Evolutionary conservation across 2,329 filamentous ascomycete genomes (phyloP).

Genomic region (Ceratocystis variospora): DNA sequence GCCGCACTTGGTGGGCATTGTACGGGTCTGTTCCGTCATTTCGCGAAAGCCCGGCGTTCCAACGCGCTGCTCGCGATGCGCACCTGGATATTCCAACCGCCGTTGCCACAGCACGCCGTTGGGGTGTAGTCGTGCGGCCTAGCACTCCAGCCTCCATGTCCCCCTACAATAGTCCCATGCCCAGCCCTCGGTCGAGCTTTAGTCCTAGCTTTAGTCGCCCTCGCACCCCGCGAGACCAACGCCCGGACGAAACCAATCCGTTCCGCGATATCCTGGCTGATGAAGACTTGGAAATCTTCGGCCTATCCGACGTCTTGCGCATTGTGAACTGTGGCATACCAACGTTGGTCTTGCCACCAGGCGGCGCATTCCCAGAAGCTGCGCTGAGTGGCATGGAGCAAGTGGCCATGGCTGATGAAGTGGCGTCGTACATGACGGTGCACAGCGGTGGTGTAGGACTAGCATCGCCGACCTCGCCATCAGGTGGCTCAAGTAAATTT

Average conservation of each 20-base stretch:
- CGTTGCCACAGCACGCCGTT: constrained; percentile 14
- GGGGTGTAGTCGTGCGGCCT: constrained; percentile 15
- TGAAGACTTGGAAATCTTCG: constrained; percentile 16
- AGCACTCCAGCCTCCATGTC: not conserved
- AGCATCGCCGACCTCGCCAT: not conserved
- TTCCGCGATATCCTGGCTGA: constrained; percentile 16
- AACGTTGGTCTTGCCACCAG: constrained; percentile 7
- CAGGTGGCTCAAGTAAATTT: not conserved
- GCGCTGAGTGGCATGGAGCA: constrained; percentile 8
- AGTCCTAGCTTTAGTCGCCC: constrained; percentile 1
- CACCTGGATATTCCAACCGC: constrained; percentile 13
- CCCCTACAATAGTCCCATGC: not conserved
- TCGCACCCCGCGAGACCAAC: not conserved
- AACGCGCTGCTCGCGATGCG: constrained; percentile 12
- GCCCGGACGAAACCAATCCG: constrained; percentile 7
- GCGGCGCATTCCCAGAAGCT: constrained; percentile 7
- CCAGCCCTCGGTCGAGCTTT: not conserved
- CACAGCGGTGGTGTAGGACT: not conserved
- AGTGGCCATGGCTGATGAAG: constrained; percentile 9
- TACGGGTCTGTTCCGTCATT: constrained; percentile 15
- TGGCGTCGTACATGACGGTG: constrained; percentile 17
- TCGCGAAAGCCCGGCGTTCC: constrained; percentile 10
- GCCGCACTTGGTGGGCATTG: constrained; percentile 14
- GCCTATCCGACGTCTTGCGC: not conserved
- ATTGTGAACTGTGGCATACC: constrained; percentile 13